These are phyloP conservation scores for Ogataea henricii DNA, from an alignment of 805 yeast species.

Conservation along the genomic window DNA sequence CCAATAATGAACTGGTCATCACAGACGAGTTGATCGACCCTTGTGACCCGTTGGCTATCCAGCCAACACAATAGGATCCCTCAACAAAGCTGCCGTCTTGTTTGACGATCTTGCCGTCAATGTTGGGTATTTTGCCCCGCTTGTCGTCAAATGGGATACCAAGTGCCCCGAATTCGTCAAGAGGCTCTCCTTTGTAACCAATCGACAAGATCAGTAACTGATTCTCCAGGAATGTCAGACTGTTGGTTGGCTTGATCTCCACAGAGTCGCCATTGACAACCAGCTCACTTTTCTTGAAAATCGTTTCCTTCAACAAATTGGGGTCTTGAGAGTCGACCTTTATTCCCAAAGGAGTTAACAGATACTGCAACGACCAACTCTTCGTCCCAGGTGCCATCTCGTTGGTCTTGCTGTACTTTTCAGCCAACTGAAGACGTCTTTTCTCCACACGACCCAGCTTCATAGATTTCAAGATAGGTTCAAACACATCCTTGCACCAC, in stretches of 20 bases:
- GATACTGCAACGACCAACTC: constrained; percentile 70
- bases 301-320: constrained; percentile 43
- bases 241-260: constrained; percentile 40
- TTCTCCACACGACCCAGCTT: constrained; percentile 56
- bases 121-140: constrained; percentile 48
- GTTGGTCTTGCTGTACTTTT: constrained; percentile 43
- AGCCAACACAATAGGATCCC: constrained; percentile 81
- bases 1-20: constrained; percentile 78
- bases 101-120: constrained; percentile 45
- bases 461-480: constrained; percentile 31
- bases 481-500: constrained; percentile 41
- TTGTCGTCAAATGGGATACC: constrained; percentile 49
- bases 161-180: constrained; percentile 56
- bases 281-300: constrained; percentile 51
- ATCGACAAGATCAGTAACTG: constrained; percentile 79
- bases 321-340: constrained; percentile 41
- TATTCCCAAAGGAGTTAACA: constrained; percentile 62
- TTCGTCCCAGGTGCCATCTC: constrained; percentile 9
- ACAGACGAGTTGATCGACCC: constrained; percentile 93
- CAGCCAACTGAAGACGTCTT: constrained; percentile 64
- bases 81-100: constrained; percentile 25
- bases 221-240: constrained; percentile 38
- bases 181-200: constrained; percentile 74
- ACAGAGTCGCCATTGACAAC: constrained; percentile 30
- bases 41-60: constrained; percentile 84